Evolutionary conservation across 139 green algal species (phyloP), one percentile per base, ranked within the genome.

Genomic region (Dunaliella primolecta): DNA sequence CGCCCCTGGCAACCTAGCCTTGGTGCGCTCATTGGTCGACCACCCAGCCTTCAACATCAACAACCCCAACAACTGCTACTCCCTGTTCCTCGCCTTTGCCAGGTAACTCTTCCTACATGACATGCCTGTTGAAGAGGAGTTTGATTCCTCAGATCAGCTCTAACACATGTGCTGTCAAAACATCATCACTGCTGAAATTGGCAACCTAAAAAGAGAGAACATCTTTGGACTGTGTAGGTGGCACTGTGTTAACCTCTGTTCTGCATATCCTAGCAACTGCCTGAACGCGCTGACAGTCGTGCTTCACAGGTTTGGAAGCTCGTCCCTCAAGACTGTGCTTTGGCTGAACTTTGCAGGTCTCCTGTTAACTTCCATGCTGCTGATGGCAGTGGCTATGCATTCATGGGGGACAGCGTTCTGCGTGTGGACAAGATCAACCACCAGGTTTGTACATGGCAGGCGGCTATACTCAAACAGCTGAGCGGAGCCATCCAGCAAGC

Each of bases 331-430:
- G n/a, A n/a, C n/a, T n/a, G n/a, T n/a, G n/a, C n/a, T n/a, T n/a
- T n/a, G n/a, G n/a, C n/a, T n/a, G n/a, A n/a, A n/a, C n/a, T n/a
- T 3, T 36, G 31, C 77, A 87, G 87, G n/a, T 94, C 90, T 25
- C 86, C 95, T 1, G 89, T 96, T 74, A 99, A 99, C 93, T 99
- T 99, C 95, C 97, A 99, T 85, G 94, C 95, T 0, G 86, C 84
- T 24, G 96, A 99, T 84, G 97, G 97, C 80, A 95, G 85, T 77
- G 97, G 97, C 21, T 99, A 99, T 85, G 78, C 93, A 55, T 99
- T 98, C 90, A 88, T 99, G 80, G 96, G 85, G 0, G 96, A 99
- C 81, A 86, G 89, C 15, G 95, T 98, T 46, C 82, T 98, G 21
- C 83, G 94, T 89, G 92, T 98, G 77, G 95, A 98, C 89, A 93